phyloP scores from a whole-genome alignment of 2,329 filamentous ascomycete genomes.

The Monosporascus sp. region DNA sequence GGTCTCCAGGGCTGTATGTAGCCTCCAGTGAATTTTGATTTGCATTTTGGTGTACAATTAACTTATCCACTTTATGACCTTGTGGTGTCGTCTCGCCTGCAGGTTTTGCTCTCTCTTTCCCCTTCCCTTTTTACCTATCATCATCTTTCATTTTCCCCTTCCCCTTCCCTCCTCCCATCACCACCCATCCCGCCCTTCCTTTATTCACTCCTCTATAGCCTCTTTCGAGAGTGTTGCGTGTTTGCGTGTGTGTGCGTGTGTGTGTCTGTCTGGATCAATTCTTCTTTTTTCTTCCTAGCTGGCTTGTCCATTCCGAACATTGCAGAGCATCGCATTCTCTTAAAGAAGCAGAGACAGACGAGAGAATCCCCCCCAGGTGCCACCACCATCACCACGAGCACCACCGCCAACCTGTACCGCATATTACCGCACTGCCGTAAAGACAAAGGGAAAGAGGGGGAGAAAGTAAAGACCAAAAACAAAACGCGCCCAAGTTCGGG shows the following conservation, averaged over 20 bases:
- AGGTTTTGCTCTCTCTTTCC: constrained; percentile 2
- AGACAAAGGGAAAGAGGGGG: background rate
- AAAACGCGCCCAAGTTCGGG: background rate
- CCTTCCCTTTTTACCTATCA: constrained; percentile 14
- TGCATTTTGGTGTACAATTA: background rate
- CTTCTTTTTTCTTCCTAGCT: constrained; percentile 14
- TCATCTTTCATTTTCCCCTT: constrained; percentile 17
- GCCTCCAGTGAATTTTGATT: constrained; percentile 2
- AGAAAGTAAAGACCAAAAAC: background rate
- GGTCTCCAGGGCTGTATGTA: background rate
- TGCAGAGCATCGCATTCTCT: constrained; percentile 1
- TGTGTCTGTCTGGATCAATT: constrained; percentile 18
- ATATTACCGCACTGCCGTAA: background rate
- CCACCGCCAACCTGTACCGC: background rate
- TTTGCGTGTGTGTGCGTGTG: constrained; percentile 14
- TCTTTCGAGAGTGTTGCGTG: constrained; percentile 25
- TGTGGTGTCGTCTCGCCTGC: constrained; percentile 2
- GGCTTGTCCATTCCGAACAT: background rate
- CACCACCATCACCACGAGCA: background rate
- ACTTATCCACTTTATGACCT: background rate
- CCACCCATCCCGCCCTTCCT: constrained; percentile 27
- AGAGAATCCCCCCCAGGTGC: background rate
- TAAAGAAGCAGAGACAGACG: background rate
- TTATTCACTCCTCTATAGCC: constrained; percentile 24
- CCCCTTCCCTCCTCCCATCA: constrained; percentile 25